Base-by-base conservation (phyloP, 208 protist genomes). In the Trypanosomatidae sp. region DNA sequence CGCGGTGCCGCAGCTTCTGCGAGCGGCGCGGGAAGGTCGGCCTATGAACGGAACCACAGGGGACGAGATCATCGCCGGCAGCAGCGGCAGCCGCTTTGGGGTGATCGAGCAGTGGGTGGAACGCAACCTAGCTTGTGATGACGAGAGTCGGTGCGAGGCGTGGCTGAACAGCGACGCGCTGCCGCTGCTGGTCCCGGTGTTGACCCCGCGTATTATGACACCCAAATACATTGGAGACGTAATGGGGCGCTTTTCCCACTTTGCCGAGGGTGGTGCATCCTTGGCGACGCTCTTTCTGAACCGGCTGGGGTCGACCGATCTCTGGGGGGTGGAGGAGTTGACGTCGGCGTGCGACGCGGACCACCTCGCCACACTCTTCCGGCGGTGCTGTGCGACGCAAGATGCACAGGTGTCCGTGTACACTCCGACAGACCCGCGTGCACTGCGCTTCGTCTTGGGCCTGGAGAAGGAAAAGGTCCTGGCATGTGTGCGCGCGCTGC, bases 91-190 rank as follows among this genome's bases (percentile, higher is more conserved):
- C 17, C 44, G 79, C 74, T 78, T 73, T 64, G 80, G 84, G 7
- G 72, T 81, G 15, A 74, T 96, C 41, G 81, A 68, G 22, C 71
- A 72, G 60, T 89, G 85, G 82, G 91, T 96, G 19, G 81, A 91
- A 75, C 64, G 36, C 46, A 82, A 85, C 56, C 69, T 96, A n/a
- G 87, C 89, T 64, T 68, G 50, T 49, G 65, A 80, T 13, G 43
- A 60, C 2, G 73, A 68, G 33, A n/a, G 55, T 10, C 77, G 83
- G 58, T 81, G 88, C n/a, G 80, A 85, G 72, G 70, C 80, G 65
- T 96, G 91, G 90, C 67, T 94, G 59, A n/a, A 62, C 19, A 72
- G 71, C n/a, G 84, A 85, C 39, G 78, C 76, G 47, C 75, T 95
- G 36, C 77, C 74, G 64, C 77, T 81, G 55, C 81, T 91, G 28